phyloP scores from a whole-genome alignment of 257 asterid genomes.

The Nicotiana tomentosiformis region DNA sequence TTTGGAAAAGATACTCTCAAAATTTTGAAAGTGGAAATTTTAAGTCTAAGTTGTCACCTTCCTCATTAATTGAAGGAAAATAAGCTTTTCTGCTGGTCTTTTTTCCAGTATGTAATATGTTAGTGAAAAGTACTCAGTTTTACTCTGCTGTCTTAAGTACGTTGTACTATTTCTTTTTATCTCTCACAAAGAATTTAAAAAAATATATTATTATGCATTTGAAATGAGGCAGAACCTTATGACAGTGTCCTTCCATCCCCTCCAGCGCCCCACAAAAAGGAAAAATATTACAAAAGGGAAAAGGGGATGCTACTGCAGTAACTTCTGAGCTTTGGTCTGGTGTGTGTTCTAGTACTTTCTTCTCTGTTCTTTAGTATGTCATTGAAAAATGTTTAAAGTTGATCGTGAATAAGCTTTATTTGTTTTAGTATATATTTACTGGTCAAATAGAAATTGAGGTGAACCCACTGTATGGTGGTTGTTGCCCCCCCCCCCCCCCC shows the following conservation, averaged over 20 bases:
- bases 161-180: background rate
- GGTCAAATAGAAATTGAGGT: background rate
- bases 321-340: background rate
- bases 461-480: background rate
- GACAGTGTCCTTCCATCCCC: background rate
- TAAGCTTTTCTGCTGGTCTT: background rate
- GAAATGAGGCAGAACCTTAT: background rate
- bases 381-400: background rate
- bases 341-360: background rate
- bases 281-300: background rate
- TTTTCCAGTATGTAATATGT: background rate
- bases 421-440: background rate
- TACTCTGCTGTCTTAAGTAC: background rate
- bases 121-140: background rate
- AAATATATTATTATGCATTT: no score
- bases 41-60: background rate
- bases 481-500: background rate
- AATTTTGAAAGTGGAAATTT: background rate
- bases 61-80: background rate
- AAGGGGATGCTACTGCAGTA: background rate
- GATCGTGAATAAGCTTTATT: background rate
- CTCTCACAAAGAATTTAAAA: background rate
- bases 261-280: background rate
- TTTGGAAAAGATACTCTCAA: background rate
- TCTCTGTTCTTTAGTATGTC: background rate